Evolutionary conservation across 371 early-diverging fungal genomes (phyloP), one percentile per base, ranked within the genome.

Genomic region (Parasitella parasitica): DNA sequence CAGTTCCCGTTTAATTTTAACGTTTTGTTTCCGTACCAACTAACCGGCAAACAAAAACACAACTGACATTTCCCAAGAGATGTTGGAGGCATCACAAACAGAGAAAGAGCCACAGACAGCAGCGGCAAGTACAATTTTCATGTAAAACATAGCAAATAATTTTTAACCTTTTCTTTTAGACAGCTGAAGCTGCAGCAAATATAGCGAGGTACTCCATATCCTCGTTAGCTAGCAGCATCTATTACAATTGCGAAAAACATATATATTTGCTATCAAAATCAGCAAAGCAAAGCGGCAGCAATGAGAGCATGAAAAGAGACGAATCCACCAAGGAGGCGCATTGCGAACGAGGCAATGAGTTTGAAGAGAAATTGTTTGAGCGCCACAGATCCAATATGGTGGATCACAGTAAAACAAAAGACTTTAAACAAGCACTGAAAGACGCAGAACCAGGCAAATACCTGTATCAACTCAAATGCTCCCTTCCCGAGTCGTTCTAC

Each of bases 381-480:
- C 34, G 26, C 0, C 59, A 52, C 22, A 63, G 73, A 16, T 16
- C 24, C 0, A 16, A 54, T 35, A 63, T 64, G 13, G 54, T 74
- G 7, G 80, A 84, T 41, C 77, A 80, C 49, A 67, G 75, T 4
- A 27, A 71, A 0, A 70, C 75, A 0, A 50, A 43, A 13, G 75
- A 74, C 12, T 70, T 72, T 16, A 76, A 58, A 57, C 59, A 68
- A 28, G 70, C 72, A 0, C 60, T 84, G 0, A 72, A 66, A 6
- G 64, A 76, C 6, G 74, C 73, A 0, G 48, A 72, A 7, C 55
- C 66, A 1, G 78, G 76, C 4, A 70, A 72, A 0, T 73, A 75
- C 11, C 64, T 84, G 2, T 84, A 78, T 27, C 85, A 82, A 36
- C 71, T 82, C 6, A 56, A 63, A 6, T 75, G 76, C 16, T 54